Evolutionary conservation across 164 flowering plant genomes (phyloP).

Genomic region (Buxus sempervirens): DNA sequence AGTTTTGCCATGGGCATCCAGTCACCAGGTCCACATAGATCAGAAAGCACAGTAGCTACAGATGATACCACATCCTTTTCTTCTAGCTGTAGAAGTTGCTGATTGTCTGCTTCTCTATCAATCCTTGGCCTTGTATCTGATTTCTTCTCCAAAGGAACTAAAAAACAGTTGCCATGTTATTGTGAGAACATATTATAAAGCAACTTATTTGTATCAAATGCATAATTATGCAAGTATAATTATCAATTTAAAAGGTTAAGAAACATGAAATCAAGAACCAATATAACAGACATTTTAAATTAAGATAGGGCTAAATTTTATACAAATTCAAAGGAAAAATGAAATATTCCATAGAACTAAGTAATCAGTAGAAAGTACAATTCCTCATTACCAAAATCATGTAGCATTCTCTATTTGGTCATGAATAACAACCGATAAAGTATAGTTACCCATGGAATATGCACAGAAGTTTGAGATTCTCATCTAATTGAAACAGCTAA

Average conservation of each 20-base stretch:
- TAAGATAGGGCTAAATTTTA: neutral
- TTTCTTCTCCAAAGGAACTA: slow-evolving; percentile 48
- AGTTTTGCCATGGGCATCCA: slow-evolving; percentile 85
- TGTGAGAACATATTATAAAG: neutral
- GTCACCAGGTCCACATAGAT: slow-evolving; percentile 79
- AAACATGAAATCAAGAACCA: neutral
- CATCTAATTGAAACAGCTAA: no score
- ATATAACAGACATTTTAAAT: no score
- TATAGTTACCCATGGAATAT: no score
- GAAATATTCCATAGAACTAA: no score
- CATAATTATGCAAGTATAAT: no score
- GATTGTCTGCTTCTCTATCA: slow-evolving; percentile 61
- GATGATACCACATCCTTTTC: slow-evolving; percentile 78
- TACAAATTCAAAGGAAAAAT: no score
- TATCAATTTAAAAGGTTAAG: neutral
- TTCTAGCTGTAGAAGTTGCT: slow-evolving; percentile 62
- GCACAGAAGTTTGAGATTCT: no score
- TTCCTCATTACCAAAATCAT: no score
- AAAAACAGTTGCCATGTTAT: neutral
- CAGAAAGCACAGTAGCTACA: slow-evolving; percentile 70
- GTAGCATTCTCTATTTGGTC: no score
- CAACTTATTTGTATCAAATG: neutral
- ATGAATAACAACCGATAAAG: no score
- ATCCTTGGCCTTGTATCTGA: slow-evolving; percentile 52
- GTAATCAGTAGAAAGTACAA: no score